Evolutionary conservation across 345 rosid genomes (phyloP), one percentile per base, ranked within the genome.

Genomic region (Brassica incana): DNA sequence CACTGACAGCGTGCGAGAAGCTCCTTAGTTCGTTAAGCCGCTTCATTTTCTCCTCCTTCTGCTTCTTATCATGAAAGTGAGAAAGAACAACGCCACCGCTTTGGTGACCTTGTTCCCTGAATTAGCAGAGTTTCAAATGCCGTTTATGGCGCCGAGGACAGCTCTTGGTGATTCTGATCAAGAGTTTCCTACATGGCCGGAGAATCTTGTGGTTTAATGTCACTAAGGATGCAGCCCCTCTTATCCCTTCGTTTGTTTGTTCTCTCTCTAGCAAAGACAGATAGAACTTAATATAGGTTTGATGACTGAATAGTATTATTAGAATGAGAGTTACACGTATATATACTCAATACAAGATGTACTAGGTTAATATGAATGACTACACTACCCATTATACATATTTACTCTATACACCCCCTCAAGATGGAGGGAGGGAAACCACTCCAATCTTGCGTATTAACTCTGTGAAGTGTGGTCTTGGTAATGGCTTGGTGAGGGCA

Each of bases 51-150:
- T 80, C 80, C 70, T 80, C 75, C 73, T 75, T 75, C 18, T 80
- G 83, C 16, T 80, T 80, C 80, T 80, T 80, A 64, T 80, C 75
- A n/a, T 80, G 80, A 80, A 80, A 0, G 83, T 75, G 69, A 75
- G 83, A 58, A 80, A 80, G 80, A 80, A 80, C 69, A 75, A 23
- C n/a, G 83, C 80, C 72, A 75, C 77, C 40, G 75, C 83, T 65
- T 80, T 80, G 23, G 83, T 80, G n/a, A 80, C 80, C 5, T 80
- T 75, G 72, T 75, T 75, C 4, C 83, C 76, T 58, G 80, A 35
- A 8, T 12, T 54, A 36, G 36, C 5, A 33, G 79, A 80, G 83
- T 69, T 80, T 80, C 62, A 80, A 52, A 63, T 80, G 83, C 18
- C 61, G 66, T 67, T 25, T 69, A 16, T 75, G 76, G 5, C 76